Evolutionary conservation across 2,329 filamentous ascomycete species (phyloP), one percentile per base, ranked within the genome.

Genomic region (Paraphaeosphaeria minitans): DNA sequence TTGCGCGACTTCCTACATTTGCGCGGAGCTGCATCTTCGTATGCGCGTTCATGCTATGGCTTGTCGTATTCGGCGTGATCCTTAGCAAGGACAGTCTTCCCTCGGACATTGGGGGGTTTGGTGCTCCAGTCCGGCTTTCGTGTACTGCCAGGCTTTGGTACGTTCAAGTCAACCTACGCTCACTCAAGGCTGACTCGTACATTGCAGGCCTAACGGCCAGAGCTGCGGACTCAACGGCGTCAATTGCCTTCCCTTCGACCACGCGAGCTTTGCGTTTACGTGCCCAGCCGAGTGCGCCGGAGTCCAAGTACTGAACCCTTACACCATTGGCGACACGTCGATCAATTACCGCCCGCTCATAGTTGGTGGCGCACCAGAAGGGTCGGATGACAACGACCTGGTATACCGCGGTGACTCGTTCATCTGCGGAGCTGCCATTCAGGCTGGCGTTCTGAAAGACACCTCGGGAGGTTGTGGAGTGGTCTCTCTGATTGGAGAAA

Each of bases 61-160:
- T 90, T 16, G 75, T 90, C 33, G 79, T 85, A 1, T 93, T 93
- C 72, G 83, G 84, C 24, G 74, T 92, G 29, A 83, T 93, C 35
- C 84, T 91, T 75, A 84, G 86, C 64, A 80, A 84, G 56, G 87
- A 87, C 52, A 82, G 84, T 16, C 76, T 80, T 51, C 76, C 80
- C 1, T 69, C 82, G 24, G 84, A 90, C 63, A 83, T 93, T 53
- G 83, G 82, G n/a, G 87, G 85, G 45, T 90, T 87, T 79, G 90
- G 89, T n/a, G 80, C 79, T 48, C 89, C 90, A 0, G 81, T 83
- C 48, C 81, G 83, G 59, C 84, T 94, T 53, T 81, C 85, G 14
- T 95, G 91, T 74, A 84, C 84, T 16, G 81, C 83, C 49, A 83
- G 85, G 8, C 89, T 90, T 70, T 95, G 90, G 90, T 83, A 80